Evolutionary conservation across 768 basidiomycete genomes (phyloP), one percentile per base, ranked within the genome.

Genomic region (Neoboletus brunneissimus): DNA sequence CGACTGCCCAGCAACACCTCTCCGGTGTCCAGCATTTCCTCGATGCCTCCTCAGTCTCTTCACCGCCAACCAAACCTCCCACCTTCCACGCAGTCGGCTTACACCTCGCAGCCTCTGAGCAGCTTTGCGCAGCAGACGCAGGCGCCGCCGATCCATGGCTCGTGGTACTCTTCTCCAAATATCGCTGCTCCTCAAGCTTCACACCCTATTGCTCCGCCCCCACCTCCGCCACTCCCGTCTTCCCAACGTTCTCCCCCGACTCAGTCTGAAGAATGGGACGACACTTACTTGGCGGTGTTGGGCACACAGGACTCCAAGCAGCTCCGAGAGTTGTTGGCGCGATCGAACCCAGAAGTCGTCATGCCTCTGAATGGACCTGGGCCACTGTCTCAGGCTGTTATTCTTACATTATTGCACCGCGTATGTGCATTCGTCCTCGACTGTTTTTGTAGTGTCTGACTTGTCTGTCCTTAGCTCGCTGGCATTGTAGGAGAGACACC

Each of bases 151-250:
- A 64, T 66, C 55, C 72, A 72, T 51, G 62, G 63, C 16, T 25
- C 71, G n/a, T 91, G 89, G 89, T 88, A 85, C 67, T 68, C 76
- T 5, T 69, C 70, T 31, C 73, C 83, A 2, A 73, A 76, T 23
- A 89, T 91, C 47, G 88, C 87, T 49, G 89, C 89, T 3, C 89
- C 89, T 41, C 89, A 91, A 59, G 88, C 89, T 0, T 91, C 89
- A 0, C 88, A 90, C 63, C 89, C 88, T 29, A 82, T 86, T 10
- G 84, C 86, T 18, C 80, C 87, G 16, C 88, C 87, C 2, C 88
- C 76, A 3, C 74, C 74, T 0, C 71, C 75, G 11, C 68, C 74
- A 3, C 70, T 49, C 35, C 73, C 65, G 44, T 67, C 72, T 51
- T 82, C 82, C 53, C 75, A 68, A 52, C 75, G 79, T 58, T 75